Percentiles rank a stretch among this genome's conserved stretches.
Conservation (phyloP, 108 stramenopile species). For the Phaeodactylum tricornutum region DNA sequence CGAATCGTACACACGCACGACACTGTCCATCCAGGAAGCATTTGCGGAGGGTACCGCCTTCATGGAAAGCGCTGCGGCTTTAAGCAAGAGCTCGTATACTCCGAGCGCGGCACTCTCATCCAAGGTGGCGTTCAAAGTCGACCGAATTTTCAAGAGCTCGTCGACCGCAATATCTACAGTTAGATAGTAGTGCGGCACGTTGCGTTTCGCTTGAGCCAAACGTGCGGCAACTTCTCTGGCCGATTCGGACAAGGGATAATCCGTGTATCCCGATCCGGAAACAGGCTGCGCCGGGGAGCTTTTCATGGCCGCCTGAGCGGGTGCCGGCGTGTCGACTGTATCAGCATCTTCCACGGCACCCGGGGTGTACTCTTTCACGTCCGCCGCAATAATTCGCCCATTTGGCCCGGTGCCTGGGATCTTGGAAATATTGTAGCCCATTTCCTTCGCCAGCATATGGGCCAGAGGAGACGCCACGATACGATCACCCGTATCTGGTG, state of each 20-base stretch:
- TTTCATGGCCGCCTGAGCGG: constrained; percentile 26
- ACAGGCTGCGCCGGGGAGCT: constrained; percentile 28
- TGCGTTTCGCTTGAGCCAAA: constrained; percentile 91
- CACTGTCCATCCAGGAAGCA: constrained; percentile 42
- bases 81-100: constrained; percentile 96
- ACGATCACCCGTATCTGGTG: constrained; percentile 42
- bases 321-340: constrained; percentile 25
- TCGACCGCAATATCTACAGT: constrained; percentile 88
- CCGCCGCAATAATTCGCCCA: constrained; percentile 90
- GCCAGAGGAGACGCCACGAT: constrained; percentile 90
- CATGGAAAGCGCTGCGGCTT: constrained; percentile 92
- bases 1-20: constrained; percentile 44
- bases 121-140: constrained; percentile 37
- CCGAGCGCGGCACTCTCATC: constrained; percentile 71
- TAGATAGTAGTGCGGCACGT: constrained; percentile 96
- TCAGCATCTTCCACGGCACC: constrained; percentile 20
- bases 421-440: constrained; percentile 65
- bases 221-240: constrained; percentile 92
- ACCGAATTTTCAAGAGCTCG: constrained; percentile 70
- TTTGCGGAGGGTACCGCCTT: constrained; percentile 95
- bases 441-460: constrained; percentile 73
- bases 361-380: constrained; percentile 78
- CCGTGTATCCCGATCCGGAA: constrained; percentile 24
- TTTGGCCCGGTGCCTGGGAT: constrained; percentile 88
- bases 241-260: constrained; percentile 54